Evolutionary conservation across 768 basidiomycete species (phyloP).

Genomic region (Psilocybe azurescens): DNA sequence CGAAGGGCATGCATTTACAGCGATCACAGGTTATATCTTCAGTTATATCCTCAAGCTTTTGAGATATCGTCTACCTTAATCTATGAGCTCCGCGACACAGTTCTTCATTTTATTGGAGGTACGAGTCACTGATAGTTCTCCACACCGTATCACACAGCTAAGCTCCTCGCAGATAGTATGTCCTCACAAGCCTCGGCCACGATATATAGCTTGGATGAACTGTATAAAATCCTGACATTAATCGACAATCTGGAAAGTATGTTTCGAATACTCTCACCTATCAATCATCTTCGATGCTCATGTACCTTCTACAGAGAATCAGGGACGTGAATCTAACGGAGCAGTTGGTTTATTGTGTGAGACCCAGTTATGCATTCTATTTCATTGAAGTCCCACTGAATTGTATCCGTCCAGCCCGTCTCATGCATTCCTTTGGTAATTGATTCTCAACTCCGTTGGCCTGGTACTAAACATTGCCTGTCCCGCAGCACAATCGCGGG

Average conservation of each 20-base stretch:
- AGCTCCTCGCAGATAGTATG: constrained; percentile 34
- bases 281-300: neutral
- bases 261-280: neutral
- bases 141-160: neutral
- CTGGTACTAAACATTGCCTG: neutral
- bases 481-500: neutral
- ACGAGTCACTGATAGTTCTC: neutral
- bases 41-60: constrained; percentile 37
- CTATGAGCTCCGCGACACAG: constrained; percentile 40
- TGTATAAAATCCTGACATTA: constrained; percentile 41
- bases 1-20: neutral
- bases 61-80: constrained; percentile 30
- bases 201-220: constrained; percentile 38
- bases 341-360: constrained; percentile 33
- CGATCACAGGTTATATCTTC: constrained; percentile 37
- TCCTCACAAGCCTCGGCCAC: constrained; percentile 44
- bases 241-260: constrained; percentile 41
- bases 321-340: constrained; percentile 26
- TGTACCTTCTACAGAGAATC: constrained; percentile 27
- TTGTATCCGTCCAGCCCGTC: constrained; percentile 24
- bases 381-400: neutral
- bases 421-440: constrained; percentile 49
- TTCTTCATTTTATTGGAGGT: constrained; percentile 43
- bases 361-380: constrained; percentile 1
- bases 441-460: neutral